A percentile compares a stretch with the other conserved stretches of the same genome.
These are phyloP conservation scores for Inga leiocalycina DNA, from an alignment of 306 rosid species.

Conservation along the genomic window DNA sequence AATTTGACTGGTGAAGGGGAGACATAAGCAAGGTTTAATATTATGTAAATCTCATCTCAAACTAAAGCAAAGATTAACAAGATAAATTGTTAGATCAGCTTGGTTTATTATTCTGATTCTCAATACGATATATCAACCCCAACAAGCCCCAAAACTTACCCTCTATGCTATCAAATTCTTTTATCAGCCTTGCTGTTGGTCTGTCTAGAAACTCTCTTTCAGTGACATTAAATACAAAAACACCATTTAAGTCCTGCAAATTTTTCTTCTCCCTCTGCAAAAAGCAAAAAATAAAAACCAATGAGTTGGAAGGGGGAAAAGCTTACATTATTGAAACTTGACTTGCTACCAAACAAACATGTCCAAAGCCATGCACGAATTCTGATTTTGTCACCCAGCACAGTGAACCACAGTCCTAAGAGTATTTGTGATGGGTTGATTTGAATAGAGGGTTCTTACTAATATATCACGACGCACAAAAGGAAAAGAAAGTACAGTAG, in stretches of 20 bases:
- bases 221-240: slow-evolving; percentile 68
- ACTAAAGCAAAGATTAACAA: background rate
- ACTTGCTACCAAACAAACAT: background rate
- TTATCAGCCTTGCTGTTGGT: slow-evolving; percentile 86
- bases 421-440: background rate
- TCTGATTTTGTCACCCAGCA: background rate
- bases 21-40: slow-evolving; percentile 5
- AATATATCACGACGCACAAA: background rate
- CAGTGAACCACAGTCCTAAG: background rate
- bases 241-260: slow-evolving; percentile 76
- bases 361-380: background rate
- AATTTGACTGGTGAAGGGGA: slow-evolving; percentile 14
- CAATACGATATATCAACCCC: background rate
- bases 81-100: slow-evolving; percentile 12
- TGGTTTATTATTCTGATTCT: slow-evolving; percentile 15
- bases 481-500: background rate
- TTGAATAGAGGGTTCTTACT: background rate
- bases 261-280: slow-evolving; percentile 85
- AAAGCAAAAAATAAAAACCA: slow-evolving; percentile 5
- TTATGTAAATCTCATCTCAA: background rate
- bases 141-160: slow-evolving; percentile 48
- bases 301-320: background rate
- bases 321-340: background rate
- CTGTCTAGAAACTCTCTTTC: slow-evolving; percentile 83
- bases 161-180: slow-evolving; percentile 65